Percentiles rank a stretch among this genome's conserved stretches.
phyloP scores from a whole-genome alignment of 192 early-diverging fungal species.

The Lobosporangium transversale region DNA sequence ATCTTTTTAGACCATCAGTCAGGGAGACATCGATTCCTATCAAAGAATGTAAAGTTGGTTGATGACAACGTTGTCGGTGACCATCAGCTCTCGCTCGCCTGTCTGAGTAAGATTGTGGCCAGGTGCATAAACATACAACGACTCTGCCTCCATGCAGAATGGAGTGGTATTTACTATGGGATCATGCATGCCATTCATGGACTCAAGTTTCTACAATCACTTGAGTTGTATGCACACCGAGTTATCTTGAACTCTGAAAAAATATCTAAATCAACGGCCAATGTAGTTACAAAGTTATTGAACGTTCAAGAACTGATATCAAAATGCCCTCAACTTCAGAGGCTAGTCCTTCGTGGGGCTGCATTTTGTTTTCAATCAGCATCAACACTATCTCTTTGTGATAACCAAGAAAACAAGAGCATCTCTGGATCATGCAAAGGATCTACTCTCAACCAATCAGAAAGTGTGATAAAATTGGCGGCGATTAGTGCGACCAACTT shows the following conservation, averaged over 20 bases:
- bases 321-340: constrained; percentile 1
- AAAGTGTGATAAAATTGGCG: neutral
- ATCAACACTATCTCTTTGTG: constrained; percentile 9
- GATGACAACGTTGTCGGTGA: constrained; percentile 1
- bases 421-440: too few species aligned
- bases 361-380: constrained; percentile 9
- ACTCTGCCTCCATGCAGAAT: constrained; percentile 6
- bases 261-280: neutral
- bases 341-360: constrained; percentile 10
- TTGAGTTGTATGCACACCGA: constrained; percentile 13
- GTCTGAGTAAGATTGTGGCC: constrained; percentile 17
- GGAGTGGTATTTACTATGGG: constrained; percentile 5
- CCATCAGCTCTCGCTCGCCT: constrained; percentile 2
- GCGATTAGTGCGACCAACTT: neutral
- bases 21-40: neutral
- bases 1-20: neutral
- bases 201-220: neutral
- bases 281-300: neutral
- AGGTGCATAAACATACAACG: constrained; percentile 21
- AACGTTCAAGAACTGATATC: constrained; percentile 15
- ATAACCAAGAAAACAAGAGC: too few species aligned
- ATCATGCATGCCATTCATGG: constrained; percentile 9
- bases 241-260: neutral
- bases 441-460: too few species aligned
- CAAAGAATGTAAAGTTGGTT: neutral